These are phyloP conservation scores for Geotrichum bryndzae DNA, from an alignment of 1,139 yeast genomes.

Conservation along the genomic window DNA sequence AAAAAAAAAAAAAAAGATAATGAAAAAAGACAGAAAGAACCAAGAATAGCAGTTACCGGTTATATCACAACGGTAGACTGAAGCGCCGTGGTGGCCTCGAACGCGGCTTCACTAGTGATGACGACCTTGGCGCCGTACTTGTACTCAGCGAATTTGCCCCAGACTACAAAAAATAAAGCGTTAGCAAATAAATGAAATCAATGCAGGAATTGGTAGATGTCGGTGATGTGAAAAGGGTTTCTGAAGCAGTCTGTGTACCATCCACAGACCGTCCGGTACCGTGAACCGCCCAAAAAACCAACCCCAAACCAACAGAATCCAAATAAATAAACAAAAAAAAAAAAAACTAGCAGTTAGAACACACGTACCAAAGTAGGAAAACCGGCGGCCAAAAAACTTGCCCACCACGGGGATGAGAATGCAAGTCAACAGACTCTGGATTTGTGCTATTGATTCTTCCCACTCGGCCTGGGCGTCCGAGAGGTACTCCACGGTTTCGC, in stretches of 20 bases:
- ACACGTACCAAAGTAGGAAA: conserved; percentile 41
- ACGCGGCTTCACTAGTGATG: conserved; percentile 12
- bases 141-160: conserved; percentile 15
- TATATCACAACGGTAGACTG: conserved; percentile 14
- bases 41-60: background rate
- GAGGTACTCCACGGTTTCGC: background rate
- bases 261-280: too few relatives aligned
- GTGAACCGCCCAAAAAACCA: too few relatives aligned
- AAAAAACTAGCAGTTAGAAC: background rate
- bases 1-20: background rate
- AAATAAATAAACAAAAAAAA: background rate
- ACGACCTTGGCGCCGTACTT: conserved; percentile 12
- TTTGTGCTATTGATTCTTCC: conserved; percentile 68
- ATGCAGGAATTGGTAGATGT: background rate
- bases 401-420: conserved; percentile 67
- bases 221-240: too few relatives aligned
- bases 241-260: too few relatives aligned
- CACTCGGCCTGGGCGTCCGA: conserved; percentile 64
- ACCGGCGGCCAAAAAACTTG: conserved; percentile 60
- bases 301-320: too few relatives aligned
- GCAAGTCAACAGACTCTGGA: conserved; percentile 50
- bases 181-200: background rate
- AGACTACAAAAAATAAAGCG: conserved; percentile 8
- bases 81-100: conserved; percentile 14
- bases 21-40: background rate